Evolutionary conservation across 1,284 basidiomycete species (phyloP).

Genomic region (Cronartium quercuum): DNA sequence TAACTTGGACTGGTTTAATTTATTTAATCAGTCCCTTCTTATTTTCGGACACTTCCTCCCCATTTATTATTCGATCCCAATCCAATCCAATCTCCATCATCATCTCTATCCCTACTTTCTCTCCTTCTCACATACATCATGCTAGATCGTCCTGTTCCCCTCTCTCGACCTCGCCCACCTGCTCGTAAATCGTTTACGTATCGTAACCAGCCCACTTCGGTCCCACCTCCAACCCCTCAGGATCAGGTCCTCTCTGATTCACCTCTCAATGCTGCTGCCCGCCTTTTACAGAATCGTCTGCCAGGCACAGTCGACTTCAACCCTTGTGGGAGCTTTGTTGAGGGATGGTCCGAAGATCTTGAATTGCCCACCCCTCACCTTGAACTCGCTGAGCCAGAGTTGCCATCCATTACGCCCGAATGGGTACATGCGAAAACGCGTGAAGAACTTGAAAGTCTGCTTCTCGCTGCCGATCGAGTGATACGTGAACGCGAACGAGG

Average conservation of each 20-base stretch:
- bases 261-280: slow-evolving; percentile 10
- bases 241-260: slow-evolving; percentile 14
- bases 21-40: too few relatives aligned
- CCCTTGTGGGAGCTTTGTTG: slow-evolving; percentile 9
- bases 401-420: slow-evolving; percentile 63
- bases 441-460: slow-evolving; percentile 42
- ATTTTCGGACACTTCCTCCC: too few relatives aligned
- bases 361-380: not conserved
- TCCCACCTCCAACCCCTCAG: not conserved
- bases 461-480: slow-evolving; percentile 53
- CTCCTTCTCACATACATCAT: not conserved
- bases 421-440: slow-evolving; percentile 45
- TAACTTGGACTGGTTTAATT: too few relatives aligned
- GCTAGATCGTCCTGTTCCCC: slow-evolving; percentile 8
- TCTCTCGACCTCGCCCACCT: slow-evolving; percentile 5
- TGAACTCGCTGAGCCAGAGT: slow-evolving; percentile 56
- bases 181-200: slow-evolving; percentile 21
- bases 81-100: not conserved
- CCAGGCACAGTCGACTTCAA: slow-evolving; percentile 12
- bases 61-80: too few relatives aligned
- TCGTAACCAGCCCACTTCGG: not conserved
- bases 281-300: slow-evolving; percentile 2
- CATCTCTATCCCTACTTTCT: not conserved
- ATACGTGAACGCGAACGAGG: slow-evolving; percentile 70
- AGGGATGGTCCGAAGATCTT: slow-evolving; percentile 10